Evolutionary conservation across 139 green algal species (phyloP).

Genomic region (Picochlorum sp.): DNA sequence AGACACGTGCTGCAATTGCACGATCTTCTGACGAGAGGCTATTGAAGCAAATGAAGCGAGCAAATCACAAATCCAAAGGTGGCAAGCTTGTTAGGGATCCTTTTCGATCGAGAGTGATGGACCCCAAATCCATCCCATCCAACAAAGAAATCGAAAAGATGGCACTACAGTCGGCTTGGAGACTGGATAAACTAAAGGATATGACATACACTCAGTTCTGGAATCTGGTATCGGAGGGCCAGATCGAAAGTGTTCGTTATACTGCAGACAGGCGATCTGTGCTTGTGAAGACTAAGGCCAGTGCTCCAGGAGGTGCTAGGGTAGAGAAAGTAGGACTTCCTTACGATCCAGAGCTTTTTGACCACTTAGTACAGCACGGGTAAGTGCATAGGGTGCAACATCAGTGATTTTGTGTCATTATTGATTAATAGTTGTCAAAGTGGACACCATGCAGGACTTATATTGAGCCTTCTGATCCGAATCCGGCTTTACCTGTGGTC

Average conservation of each 20-base stretch:
- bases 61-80: constrained; percentile 11
- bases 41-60: not conserved
- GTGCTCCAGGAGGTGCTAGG: constrained; percentile 54
- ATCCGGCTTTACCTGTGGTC: constrained; percentile 12
- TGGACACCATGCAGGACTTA: too few relatives aligned
- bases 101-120: not conserved
- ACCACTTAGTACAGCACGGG: constrained; percentile 66
- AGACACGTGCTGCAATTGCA: not conserved
- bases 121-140: constrained; percentile 1
- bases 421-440: not conserved
- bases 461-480: constrained; percentile 15
- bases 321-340: constrained; percentile 62
- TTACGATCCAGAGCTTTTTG: constrained; percentile 65
- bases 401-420: constrained; percentile 3
- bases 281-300: constrained; percentile 40
- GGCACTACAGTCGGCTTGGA: constrained; percentile 24
- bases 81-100: constrained; percentile 13
- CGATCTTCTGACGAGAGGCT: not conserved
- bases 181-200: constrained; percentile 24
- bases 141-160: constrained; percentile 15
- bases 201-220: constrained; percentile 85
- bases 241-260: constrained; percentile 42
- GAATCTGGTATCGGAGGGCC: constrained; percentile 48
- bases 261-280: constrained; percentile 37
- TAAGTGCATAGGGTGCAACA: too few relatives aligned